Percentiles rank a stretch among this genome's conserved stretches.
phyloP scores from a whole-genome alignment of 2,329 filamentous ascomycete species.

The Penicillium decumbens region DNA sequence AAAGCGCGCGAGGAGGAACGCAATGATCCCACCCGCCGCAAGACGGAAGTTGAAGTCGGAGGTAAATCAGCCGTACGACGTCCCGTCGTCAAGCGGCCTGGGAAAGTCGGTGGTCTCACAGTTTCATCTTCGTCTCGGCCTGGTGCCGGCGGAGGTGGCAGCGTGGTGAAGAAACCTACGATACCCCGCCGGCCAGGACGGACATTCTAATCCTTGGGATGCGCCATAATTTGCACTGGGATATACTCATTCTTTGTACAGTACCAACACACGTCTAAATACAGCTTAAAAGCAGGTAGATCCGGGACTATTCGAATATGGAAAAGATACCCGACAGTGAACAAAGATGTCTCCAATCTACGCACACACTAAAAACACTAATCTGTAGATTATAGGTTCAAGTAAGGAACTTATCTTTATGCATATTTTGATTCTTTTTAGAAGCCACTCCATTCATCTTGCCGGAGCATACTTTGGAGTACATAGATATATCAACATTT shows the following conservation, averaged over 20 bases:
- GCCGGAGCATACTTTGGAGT: background rate
- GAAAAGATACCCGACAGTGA: constrained; percentile 8
- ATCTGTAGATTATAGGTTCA: too few relatives aligned
- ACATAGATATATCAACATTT: background rate
- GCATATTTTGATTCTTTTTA: background rate
- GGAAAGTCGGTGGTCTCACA: constrained; percentile 29
- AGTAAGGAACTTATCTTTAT: background rate
- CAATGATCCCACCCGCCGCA: constrained; percentile 33
- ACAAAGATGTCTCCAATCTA: too few relatives aligned
- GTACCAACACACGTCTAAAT: constrained; percentile 4
- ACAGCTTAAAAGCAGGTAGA: background rate
- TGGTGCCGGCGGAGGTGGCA: constrained; percentile 25
- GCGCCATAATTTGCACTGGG: too few relatives aligned
- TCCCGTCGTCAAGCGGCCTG: constrained; percentile 27
- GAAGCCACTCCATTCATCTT: background rate
- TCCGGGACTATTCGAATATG: background rate
- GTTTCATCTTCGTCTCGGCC: constrained; percentile 27
- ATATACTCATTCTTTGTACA: constrained; percentile 9
- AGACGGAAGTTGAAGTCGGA: constrained; percentile 35
- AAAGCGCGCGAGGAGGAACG: constrained; percentile 39
- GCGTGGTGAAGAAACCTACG: constrained; percentile 39
- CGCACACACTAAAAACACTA: too few relatives aligned
- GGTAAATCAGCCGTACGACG: constrained; percentile 32
- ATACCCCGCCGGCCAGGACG: constrained; percentile 34
- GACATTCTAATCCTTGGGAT: constrained; percentile 24